Conservation (phyloP, 345 rosid genomes). For the Camelina laxa region DNA sequence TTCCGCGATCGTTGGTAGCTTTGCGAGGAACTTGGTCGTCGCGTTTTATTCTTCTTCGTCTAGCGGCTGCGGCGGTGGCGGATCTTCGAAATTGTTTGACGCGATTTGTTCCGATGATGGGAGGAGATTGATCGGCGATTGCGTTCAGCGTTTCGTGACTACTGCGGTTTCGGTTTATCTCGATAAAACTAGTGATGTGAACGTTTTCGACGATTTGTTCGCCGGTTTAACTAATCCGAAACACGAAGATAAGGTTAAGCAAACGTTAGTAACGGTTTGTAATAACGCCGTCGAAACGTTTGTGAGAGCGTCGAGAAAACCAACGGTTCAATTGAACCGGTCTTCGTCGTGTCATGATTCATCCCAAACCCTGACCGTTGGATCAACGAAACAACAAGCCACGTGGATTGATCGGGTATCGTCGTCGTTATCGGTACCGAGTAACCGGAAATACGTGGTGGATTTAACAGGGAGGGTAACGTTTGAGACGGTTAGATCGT, state of each 20-base stretch:
- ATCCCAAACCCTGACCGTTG: constrained; percentile 22
- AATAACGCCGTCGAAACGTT: constrained; percentile 67
- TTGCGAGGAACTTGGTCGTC: constrained; percentile 74
- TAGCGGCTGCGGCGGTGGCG: background rate
- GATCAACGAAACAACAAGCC: constrained; percentile 31
- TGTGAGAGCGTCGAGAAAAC: constrained; percentile 56
- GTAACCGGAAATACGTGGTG: constrained; percentile 70
- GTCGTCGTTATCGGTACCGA: constrained; percentile 64
- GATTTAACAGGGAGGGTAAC: constrained; percentile 72
- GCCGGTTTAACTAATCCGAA: constrained; percentile 77
- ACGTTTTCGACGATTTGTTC: constrained; percentile 69
- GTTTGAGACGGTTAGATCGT: constrained; percentile 71
- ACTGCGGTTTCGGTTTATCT: constrained; percentile 81
- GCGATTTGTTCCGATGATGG: constrained; percentile 54
- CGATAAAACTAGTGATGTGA: constrained; percentile 69
- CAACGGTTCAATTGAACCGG: constrained; percentile 31
- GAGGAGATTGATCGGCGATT: constrained; percentile 66
- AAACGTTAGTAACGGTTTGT: constrained; percentile 60
- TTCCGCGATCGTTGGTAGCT: constrained; percentile 79
- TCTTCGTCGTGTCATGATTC: constrained; percentile 15
- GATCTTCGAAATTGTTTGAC: constrained; percentile 45
- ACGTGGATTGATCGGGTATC: constrained; percentile 66
- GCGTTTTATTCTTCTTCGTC: constrained; percentile 41
- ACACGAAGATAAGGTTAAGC: constrained; percentile 56
- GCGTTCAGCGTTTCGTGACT: constrained; percentile 73